These are phyloP conservation scores for Emergomyces orientalis DNA, from an alignment of 2,329 filamentous ascomycete species.

Conservation along the genomic window DNA sequence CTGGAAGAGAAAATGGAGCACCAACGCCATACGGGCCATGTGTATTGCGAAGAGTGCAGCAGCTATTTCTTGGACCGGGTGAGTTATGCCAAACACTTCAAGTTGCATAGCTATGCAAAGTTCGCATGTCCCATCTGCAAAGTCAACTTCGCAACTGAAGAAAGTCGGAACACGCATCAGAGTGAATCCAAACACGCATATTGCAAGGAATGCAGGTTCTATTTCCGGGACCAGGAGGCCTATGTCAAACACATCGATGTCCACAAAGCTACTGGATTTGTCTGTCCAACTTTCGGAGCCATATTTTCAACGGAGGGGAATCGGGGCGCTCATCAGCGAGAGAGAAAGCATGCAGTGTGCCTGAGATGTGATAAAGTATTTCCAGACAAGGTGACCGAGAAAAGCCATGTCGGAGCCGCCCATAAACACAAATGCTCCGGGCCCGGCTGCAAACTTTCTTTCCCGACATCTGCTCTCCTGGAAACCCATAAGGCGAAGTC, in stretches of 20 bases:
- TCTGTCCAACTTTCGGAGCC: background rate
- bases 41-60: slow-evolving; percentile 13
- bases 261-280: background rate
- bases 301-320: background rate
- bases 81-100: background rate
- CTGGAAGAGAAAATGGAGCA: slow-evolving; percentile 8
- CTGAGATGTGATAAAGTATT: slow-evolving; percentile 2
- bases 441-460: slow-evolving; percentile 5
- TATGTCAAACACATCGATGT: background rate
- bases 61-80: slow-evolving; percentile 12
- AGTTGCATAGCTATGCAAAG: background rate
- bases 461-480: background rate
- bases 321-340: background rate
- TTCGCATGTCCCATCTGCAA: background rate
- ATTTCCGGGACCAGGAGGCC: background rate
- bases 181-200: background rate
- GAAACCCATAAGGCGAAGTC: slow-evolving; percentile 10
- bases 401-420: background rate
- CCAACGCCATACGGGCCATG: slow-evolving; percentile 11
- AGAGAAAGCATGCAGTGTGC: background rate
- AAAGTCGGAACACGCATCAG: background rate
- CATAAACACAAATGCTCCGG: slow-evolving; percentile 7
- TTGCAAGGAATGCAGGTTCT: background rate
- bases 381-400: background rate
- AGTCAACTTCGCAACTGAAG: background rate